Conservation (phyloP, 2,329 filamentous ascomycete genomes). For the Colletotrichum spinosum region DNA sequence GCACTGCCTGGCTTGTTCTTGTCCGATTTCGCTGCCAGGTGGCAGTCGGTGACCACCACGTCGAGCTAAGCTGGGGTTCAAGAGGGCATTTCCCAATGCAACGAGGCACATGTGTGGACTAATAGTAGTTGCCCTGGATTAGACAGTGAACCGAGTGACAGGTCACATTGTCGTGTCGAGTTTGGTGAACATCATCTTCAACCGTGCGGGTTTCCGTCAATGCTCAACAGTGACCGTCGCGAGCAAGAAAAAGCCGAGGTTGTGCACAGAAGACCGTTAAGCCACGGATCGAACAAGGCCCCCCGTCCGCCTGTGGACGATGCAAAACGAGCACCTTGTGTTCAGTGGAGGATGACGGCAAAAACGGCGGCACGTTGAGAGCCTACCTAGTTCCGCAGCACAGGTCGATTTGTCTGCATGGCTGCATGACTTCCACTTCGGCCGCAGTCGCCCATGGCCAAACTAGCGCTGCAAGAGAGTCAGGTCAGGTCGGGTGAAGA, state of each 20-base stretch:
- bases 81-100: slow-evolving; percentile 30
- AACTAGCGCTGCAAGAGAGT: slow-evolving; percentile 28
- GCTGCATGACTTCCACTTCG: neutral
- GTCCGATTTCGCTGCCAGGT: slow-evolving; percentile 17
- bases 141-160: slow-evolving; percentile 21
- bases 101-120: slow-evolving; percentile 32
- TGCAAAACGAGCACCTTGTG: neutral
- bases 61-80: slow-evolving; percentile 6
- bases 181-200: neutral
- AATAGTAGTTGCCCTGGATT: slow-evolving; percentile 7
- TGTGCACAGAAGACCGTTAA: slow-evolving; percentile 5
- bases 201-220: slow-evolving; percentile 4
- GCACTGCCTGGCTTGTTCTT: neutral
- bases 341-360: neutral
- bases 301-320: slow-evolving; percentile 1
- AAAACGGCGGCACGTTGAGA: slow-evolving; percentile 16
- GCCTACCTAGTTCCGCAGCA: slow-evolving; percentile 30
- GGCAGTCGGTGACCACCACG: slow-evolving; percentile 30
- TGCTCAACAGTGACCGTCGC: slow-evolving; percentile 2
- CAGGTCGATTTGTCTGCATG: slow-evolving; percentile 13
- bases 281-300: slow-evolving; percentile 6
- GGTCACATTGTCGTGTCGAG: slow-evolving; percentile 16
- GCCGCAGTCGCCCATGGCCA: slow-evolving; percentile 18
- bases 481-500: slow-evolving; percentile 15
- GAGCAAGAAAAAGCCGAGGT: neutral